Percentiles rank a stretch among this genome's conserved stretches.
phyloP scores from a whole-genome alignment of 225 moss, liverwort and hornwort genomes.

The Antitrichia curtipendula region DNA sequence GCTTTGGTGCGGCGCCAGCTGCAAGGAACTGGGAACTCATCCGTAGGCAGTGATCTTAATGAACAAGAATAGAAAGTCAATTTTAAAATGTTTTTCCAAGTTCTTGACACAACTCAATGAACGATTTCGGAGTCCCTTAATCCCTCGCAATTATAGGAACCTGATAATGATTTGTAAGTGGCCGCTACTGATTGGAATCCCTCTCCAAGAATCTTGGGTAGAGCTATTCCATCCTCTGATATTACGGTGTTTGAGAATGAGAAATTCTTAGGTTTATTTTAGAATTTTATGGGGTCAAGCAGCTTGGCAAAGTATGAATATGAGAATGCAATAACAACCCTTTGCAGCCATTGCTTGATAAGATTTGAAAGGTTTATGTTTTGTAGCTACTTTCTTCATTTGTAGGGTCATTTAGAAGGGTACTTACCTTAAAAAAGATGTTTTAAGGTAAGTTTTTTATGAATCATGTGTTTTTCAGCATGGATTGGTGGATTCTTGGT shows the following conservation, averaged over 20 bases:
- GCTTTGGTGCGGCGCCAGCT: slow-evolving; percentile 83
- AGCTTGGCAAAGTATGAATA: not conserved
- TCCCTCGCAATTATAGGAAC: too few relatives aligned
- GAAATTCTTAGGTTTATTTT: not conserved
- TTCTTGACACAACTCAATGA: too few relatives aligned
- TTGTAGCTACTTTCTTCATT: not conserved
- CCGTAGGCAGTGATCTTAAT: slow-evolving; percentile 11
- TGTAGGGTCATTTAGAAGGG: not conserved
- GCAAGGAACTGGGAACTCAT: slow-evolving; percentile 71
- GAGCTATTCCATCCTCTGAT: not conserved
- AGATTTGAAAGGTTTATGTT: not conserved
- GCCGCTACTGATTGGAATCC: not conserved
- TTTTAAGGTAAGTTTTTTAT: not conserved
- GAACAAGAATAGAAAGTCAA: slow-evolving; percentile 5
- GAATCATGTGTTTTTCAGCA: not conserved
- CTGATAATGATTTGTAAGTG: not conserved
- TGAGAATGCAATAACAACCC: not conserved
- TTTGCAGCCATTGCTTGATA: not conserved
- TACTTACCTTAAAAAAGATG: too few relatives aligned
- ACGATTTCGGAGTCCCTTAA: not conserved
- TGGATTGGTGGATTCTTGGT: not conserved
- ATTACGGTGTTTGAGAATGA: not conserved
- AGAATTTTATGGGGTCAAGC: not conserved
- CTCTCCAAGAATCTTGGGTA: not conserved
- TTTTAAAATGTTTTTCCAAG: not conserved